phyloP scores from a whole-genome alignment of 352 stramenopile species.

The Phytophthora tubulina region DNA sequence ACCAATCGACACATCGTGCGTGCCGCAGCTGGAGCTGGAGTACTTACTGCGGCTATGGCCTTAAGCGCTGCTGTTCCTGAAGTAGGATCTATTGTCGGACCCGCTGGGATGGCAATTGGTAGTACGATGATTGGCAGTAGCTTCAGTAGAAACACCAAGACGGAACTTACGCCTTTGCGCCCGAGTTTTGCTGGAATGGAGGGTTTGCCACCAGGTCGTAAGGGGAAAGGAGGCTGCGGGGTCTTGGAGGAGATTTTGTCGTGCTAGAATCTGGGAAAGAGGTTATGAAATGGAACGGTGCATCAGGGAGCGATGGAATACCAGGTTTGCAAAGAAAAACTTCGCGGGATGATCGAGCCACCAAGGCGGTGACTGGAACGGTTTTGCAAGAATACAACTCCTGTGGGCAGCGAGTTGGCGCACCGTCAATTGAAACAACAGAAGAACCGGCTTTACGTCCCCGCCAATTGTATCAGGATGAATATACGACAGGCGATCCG shows the following conservation, averaged over 20 bases:
- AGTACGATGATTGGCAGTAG: background rate
- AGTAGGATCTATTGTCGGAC: background rate
- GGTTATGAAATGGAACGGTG: background rate
- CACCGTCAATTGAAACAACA: background rate
- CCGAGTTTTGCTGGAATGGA: background rate
- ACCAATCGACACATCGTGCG: background rate
- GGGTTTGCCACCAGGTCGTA: background rate
- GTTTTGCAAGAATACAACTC: background rate
- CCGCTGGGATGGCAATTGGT: background rate
- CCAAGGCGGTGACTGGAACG: background rate
- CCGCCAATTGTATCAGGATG: background rate
- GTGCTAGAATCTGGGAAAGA: background rate
- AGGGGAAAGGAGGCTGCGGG: background rate
- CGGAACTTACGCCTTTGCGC: background rate
- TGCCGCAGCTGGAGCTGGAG: background rate
- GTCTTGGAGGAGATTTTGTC: background rate
- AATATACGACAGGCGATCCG: background rate
- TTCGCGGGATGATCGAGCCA: background rate
- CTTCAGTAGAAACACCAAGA: constrained; percentile 4
- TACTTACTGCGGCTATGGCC: background rate
- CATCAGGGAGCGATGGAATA: background rate
- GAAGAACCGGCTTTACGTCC: background rate
- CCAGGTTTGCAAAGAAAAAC: background rate
- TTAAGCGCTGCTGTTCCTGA: background rate
- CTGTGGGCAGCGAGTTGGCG: background rate